phyloP scores from a whole-genome alignment of 345 rosid species.

The Aquilaria malaccensis region DNA sequence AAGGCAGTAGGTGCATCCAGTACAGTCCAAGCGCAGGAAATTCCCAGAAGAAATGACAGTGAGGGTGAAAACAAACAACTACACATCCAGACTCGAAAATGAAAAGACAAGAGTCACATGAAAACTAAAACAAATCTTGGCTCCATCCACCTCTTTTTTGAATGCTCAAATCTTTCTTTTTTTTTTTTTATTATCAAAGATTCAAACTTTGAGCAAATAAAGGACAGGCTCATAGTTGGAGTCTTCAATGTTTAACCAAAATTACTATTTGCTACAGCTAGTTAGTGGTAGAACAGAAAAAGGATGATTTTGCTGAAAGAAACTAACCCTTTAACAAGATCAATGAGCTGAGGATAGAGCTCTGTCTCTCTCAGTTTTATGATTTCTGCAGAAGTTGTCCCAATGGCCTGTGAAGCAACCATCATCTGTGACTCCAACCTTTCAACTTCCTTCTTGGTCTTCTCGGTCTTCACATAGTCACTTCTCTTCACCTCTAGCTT shows the following conservation, averaged over 20 bases:
- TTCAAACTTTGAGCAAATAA: background rate
- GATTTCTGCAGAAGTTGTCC: conserved; percentile 74
- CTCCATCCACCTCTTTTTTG: background rate
- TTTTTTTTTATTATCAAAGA: background rate
- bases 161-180: background rate
- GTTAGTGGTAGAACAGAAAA: background rate
- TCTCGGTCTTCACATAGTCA: conserved; percentile 73
- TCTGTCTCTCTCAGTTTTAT: conserved; percentile 72
- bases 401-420: conserved; percentile 79
- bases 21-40: too few relatives aligned
- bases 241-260: too few relatives aligned
- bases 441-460: conserved; percentile 76
- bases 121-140: background rate
- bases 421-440: conserved; percentile 80
- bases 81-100: conserved; percentile 11
- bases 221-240: background rate
- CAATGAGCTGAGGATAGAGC: conserved; percentile 84
- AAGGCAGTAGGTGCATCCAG: too few relatives aligned
- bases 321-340: conserved; percentile 83
- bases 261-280: background rate
- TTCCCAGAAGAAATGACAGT: too few relatives aligned
- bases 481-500: conserved; percentile 83
- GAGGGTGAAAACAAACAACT: background rate
- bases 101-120: conserved; percentile 19
- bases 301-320: background rate